phyloP scores from a whole-genome alignment of 139 green algal genomes.

The Spirogloea muscicola region DNA sequence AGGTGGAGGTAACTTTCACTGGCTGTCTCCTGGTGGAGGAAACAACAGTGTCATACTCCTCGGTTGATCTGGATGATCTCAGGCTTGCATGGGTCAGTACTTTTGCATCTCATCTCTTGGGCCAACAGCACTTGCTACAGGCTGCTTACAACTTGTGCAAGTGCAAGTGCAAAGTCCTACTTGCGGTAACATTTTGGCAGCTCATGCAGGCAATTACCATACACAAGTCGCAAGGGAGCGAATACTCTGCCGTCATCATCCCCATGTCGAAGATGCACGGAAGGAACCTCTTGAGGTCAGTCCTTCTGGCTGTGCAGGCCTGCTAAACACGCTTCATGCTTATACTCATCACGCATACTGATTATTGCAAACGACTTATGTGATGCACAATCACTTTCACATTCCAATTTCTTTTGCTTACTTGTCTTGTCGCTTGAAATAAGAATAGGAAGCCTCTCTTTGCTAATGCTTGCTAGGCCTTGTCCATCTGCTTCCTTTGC shows the following conservation, averaged over 20 bases:
- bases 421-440: too few relatives aligned
- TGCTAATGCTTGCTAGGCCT: too few relatives aligned
- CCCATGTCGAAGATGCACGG: slow-evolving; percentile 52
- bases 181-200: not conserved
- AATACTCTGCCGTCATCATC: slow-evolving; percentile 71
- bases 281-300: slow-evolving; percentile 51
- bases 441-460: too few relatives aligned
- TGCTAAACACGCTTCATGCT: too few relatives aligned
- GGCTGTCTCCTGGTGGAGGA: not conserved
- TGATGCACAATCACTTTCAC: too few relatives aligned
- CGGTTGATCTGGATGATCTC: slow-evolving; percentile 1
- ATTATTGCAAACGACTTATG: too few relatives aligned
- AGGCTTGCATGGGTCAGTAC: slow-evolving; percentile 6
- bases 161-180: not conserved
- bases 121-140: not conserved
- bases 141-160: not conserved
- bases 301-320: too few relatives aligned
- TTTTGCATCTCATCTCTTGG: not conserved
- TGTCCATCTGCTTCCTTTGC: too few relatives aligned
- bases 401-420: too few relatives aligned
- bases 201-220: slow-evolving; percentile 70
- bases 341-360: too few relatives aligned
- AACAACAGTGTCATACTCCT: not conserved
- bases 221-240: slow-evolving; percentile 83
- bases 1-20: not conserved